Evolutionary conservation across 345 rosid species (phyloP).

Genomic region (Aurinia saxatilis): DNA sequence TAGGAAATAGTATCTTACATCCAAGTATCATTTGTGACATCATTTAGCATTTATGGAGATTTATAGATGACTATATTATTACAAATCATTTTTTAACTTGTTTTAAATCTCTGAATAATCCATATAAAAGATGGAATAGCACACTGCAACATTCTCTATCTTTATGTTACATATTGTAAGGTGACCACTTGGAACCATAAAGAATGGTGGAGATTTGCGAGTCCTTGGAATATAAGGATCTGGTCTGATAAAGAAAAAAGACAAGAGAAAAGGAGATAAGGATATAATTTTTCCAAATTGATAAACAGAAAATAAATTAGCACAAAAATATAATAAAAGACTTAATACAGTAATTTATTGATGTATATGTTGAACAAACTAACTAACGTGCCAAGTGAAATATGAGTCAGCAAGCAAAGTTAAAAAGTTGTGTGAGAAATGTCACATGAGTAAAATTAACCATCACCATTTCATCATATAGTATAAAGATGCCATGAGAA

Average conservation of each 20-base stretch:
- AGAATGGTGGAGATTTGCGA: constrained; percentile 27
- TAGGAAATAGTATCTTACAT: too few relatives aligned
- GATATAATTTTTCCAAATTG: not conserved
- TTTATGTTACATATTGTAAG: constrained; percentile 12
- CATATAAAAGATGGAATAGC: not conserved
- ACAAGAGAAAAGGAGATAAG: constrained; percentile 3
- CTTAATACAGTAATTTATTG: not conserved
- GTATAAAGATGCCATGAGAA: constrained; percentile 15
- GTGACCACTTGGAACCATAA: constrained; percentile 8
- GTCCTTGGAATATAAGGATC: constrained; percentile 19
- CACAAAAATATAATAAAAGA: not conserved
- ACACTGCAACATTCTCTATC: constrained; percentile 4
- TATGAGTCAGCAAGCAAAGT: constrained; percentile 31
- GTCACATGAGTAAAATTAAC: constrained; percentile 18
- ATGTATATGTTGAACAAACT: constrained; percentile 17
- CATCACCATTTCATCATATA: constrained; percentile 3
- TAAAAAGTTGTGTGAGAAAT: constrained; percentile 6
- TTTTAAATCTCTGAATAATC: not conserved
- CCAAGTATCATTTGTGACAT: not conserved
- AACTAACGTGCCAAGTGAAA: constrained; percentile 21
- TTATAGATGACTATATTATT: not conserved
- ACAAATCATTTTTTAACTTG: not conserved
- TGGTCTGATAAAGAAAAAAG: not conserved
- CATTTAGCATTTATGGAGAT: not conserved
- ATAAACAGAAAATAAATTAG: not conserved